These are phyloP conservation scores for Trichophyton verrucosum DNA, from an alignment of 2,329 filamentous ascomycete species.

Conservation along the genomic window DNA sequence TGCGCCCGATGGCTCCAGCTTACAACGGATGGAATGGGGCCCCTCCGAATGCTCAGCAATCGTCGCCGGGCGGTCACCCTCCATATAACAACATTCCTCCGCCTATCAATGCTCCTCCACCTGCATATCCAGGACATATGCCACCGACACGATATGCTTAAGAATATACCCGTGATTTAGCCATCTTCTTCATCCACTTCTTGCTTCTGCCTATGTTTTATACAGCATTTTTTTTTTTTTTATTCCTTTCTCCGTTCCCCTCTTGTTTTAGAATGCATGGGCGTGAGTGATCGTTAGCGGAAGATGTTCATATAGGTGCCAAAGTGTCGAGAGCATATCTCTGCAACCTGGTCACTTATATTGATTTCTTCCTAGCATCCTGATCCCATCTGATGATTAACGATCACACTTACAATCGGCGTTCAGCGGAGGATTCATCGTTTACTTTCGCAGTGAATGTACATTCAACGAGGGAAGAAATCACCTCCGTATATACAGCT, in stretches of 20 bases:
- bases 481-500: background rate
- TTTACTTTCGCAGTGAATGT: background rate
- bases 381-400: background rate
- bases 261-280: constrained; percentile 1
- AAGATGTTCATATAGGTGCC: background rate
- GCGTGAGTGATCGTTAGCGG: background rate
- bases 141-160: constrained; percentile 10
- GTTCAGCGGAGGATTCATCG: background rate
- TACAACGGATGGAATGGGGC: constrained; percentile 4
- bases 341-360: background rate
- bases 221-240: background rate
- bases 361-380: background rate
- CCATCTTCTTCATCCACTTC: background rate
- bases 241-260: background rate
- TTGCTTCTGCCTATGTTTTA: background rate
- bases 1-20: constrained; percentile 4
- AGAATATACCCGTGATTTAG: background rate
- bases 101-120: constrained; percentile 6
- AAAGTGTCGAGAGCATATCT: background rate
- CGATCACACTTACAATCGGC: background rate
- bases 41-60: background rate
- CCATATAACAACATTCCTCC: background rate
- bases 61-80: background rate
- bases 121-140: constrained; percentile 11
- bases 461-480: background rate